Evolutionary conservation across 2,329 filamentous ascomycete genomes (phyloP).

Genomic region (Xylariaceae sp.): DNA sequence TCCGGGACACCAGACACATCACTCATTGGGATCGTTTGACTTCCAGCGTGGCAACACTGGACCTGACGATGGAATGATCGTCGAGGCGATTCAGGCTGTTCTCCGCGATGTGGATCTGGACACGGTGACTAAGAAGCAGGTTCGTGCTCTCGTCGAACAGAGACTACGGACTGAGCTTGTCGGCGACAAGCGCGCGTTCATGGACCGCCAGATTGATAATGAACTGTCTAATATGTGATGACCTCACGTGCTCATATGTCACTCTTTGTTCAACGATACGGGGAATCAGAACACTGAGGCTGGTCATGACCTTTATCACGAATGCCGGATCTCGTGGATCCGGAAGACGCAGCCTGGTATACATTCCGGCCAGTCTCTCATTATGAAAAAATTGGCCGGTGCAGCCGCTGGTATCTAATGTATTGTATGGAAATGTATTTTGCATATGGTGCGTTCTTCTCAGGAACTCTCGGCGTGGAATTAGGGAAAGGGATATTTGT

Average conservation of each 20-base stretch:
- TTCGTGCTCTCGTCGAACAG: constrained; percentile 85
- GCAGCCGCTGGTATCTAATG: background rate
- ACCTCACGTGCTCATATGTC: background rate
- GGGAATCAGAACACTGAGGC: background rate
- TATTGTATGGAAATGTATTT: constrained; percentile 13
- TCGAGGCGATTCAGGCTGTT: constrained; percentile 77
- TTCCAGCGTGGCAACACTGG: constrained; percentile 56
- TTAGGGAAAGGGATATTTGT: constrained; percentile 3
- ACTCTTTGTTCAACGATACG: background rate
- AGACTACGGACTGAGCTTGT: constrained; percentile 82
- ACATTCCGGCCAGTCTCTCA: background rate
- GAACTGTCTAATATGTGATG: constrained; percentile 87
- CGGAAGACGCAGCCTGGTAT: background rate
- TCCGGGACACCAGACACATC: constrained; percentile 38
- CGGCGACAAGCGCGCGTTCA: constrained; percentile 80
- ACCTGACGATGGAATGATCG: constrained; percentile 73
- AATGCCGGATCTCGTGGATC: background rate
- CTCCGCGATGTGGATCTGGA: constrained; percentile 87
- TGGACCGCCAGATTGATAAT: constrained; percentile 88
- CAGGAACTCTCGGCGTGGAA: constrained; percentile 5
- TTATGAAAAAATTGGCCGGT: background rate
- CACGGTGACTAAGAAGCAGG: constrained; percentile 97
- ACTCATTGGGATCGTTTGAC: constrained; percentile 51
- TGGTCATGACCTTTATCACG: background rate
- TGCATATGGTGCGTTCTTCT: constrained; percentile 16